Conservation (phyloP, 306 rosid genomes). For the Hylodesmum podocarpum region DNA sequence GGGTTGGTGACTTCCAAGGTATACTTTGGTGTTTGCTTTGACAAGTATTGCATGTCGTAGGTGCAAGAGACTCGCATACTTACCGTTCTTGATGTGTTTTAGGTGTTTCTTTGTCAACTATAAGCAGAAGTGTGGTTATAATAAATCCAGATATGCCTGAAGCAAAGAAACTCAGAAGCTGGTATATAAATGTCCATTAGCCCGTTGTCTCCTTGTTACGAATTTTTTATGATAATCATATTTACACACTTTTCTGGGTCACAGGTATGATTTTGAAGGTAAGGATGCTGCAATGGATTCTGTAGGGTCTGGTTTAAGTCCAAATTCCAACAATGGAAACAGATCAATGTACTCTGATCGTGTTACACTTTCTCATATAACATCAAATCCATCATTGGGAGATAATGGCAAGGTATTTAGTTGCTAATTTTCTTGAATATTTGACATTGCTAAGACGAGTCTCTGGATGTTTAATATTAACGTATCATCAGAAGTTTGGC, state of each 20-base stretch:
- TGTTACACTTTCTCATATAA: constrained; percentile 53
- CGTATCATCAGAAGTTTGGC: neutral
- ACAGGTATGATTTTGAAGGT: constrained; percentile 93
- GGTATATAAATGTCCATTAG: constrained; percentile 45
- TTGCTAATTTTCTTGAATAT: neutral
- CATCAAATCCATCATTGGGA: constrained; percentile 62
- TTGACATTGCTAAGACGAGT: neutral
- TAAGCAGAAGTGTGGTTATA: constrained; percentile 55
- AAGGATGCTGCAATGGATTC: constrained; percentile 69
- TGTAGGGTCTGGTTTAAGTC: constrained; percentile 56
- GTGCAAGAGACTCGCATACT: neutral
- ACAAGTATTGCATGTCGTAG: neutral
- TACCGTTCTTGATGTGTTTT: constrained; percentile 16
- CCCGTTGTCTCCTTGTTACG: neutral
- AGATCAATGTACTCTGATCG: constrained; percentile 83
- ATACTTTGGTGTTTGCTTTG: neutral
- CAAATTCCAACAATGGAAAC: constrained; percentile 44
- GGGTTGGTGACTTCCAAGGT: constrained; percentile 97
- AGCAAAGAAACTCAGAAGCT: constrained; percentile 68
- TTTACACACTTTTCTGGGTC: neutral
- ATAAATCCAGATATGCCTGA: constrained; percentile 78
- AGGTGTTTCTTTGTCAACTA: constrained; percentile 88
- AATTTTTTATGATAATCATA: neutral
- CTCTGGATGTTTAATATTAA: neutral
- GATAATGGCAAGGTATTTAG: constrained; percentile 72